Base-by-base conservation (phyloP, 352 stramenopile species). In the Phytopythium ostracodes region DNA sequence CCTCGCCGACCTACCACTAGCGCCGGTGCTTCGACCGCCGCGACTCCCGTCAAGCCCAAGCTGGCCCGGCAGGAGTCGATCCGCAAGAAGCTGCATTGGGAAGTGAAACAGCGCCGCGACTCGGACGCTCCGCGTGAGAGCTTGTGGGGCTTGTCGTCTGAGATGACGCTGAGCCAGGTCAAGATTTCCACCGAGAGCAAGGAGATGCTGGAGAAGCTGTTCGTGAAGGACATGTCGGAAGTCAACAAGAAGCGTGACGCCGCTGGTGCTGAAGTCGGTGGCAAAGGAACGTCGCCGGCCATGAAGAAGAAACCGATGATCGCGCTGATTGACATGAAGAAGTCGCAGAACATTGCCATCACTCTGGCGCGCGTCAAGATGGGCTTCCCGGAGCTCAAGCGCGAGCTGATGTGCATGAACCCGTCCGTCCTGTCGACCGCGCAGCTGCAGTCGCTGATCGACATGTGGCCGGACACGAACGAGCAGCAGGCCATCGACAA, bases 341-440 rank as follows among this genome's bases (percentile, higher is more conserved):
- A 93, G 56, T 88, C 84, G 22, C 86, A 95, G 65, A 95, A 95
- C 66, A 92, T 95, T 56, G 77, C 84, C 12, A 95, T 95, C 54
- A 92, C 84, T 17, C 52, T 95, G 40, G 86, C 86, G 2, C 82
- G 86, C 36, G 76, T 95, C 2, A 93, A 93, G 67, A 61, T 91
- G 24, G 57, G 65, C 10, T 92, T 89, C 57, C 64, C 81, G 0
- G 71, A 91, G 63, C 68, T 94, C 15, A 90, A 89, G 64, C 73
- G 68, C 24, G 81, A 94, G 59, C 78, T 94, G 44, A 58, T 94
- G 55, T 71, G 76, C 17, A 80, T 94, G 76, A 92, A 92, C 56
- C 64, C 86, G 52, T 87, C 77, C 0, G 79, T 94, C 20, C 63
- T 94, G 15, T 92, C 86, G 17, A 74, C 83, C 17, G 84, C 85